Conservation (phyloP, 805 yeast genomes). For the Myxozyma kluyveri region DNA sequence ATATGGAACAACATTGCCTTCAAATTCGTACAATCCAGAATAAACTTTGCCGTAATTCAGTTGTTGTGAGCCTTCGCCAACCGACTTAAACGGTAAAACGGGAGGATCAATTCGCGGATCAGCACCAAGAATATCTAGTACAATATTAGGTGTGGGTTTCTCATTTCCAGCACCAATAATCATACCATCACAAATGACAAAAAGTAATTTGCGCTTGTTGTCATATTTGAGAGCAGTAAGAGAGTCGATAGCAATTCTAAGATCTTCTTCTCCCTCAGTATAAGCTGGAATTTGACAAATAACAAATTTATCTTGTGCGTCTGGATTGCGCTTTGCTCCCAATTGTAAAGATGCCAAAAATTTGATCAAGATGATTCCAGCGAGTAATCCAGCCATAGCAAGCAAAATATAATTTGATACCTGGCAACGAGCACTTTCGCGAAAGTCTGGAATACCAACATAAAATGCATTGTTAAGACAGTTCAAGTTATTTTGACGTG, state of each 20-base stretch:
- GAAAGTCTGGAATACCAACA: constrained; percentile 41
- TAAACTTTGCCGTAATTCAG: constrained; percentile 61
- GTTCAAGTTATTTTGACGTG: constrained; percentile 34
- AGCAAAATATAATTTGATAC: constrained; percentile 42
- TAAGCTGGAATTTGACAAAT: constrained; percentile 48
- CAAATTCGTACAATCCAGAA: constrained; percentile 58
- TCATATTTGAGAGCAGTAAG: constrained; percentile 55
- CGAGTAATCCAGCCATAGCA: constrained; percentile 41
- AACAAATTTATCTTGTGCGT: constrained; percentile 43
- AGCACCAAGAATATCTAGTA: constrained; percentile 46
- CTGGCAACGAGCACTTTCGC: constrained; percentile 43
- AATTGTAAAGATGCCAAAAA: constrained; percentile 42
- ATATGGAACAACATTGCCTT: constrained; percentile 54
- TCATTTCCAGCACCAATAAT: constrained; percentile 62
- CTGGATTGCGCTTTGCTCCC: constrained; percentile 40
- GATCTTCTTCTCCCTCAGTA: constrained; percentile 56
- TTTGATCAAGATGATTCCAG: constrained; percentile 42
- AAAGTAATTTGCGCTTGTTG: constrained; percentile 53
- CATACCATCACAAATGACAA: constrained; percentile 57
- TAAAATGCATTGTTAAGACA: constrained; percentile 41
- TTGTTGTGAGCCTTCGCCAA: constrained; percentile 58
- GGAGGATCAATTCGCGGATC: constrained; percentile 50
- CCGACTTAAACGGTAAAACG: constrained; percentile 54
- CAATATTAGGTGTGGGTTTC: constrained; percentile 54
- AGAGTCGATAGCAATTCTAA: constrained; percentile 58